Conservation (phyloP, 495 filamentous ascomycete species). For the Lentithecium fluviatile region DNA sequence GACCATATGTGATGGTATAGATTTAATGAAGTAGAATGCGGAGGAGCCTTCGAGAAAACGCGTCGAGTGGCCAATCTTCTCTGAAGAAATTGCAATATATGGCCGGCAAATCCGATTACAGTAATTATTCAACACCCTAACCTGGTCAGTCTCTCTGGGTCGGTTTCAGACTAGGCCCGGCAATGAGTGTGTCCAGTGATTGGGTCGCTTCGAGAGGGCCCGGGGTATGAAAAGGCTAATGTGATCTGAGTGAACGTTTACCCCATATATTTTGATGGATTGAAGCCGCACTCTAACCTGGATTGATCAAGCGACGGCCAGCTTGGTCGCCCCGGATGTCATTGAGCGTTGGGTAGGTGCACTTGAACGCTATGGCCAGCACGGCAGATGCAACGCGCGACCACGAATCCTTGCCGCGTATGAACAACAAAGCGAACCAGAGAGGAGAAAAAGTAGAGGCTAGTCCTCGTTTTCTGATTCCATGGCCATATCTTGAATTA, state of each 20-base stretch:
- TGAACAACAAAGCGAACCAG: neutral
- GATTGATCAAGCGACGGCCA: neutral
- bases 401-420: neutral
- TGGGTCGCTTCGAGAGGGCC: conserved; percentile 13
- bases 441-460: neutral
- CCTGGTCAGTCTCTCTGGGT: conserved; percentile 15
- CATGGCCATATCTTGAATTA: too few species aligned
- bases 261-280: conserved; percentile 24
- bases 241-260: conserved; percentile 3
- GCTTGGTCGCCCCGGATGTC: neutral
- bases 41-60: neutral
- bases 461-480: too few species aligned
- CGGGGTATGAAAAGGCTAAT: conserved; percentile 24
- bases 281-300: conserved; percentile 12
- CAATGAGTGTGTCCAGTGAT: conserved; percentile 12
- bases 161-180: conserved; percentile 32
- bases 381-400: neutral
- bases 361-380: neutral
- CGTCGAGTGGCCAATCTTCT: conserved; percentile 28
- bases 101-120: conserved; percentile 26
- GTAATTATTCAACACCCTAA: conserved; percentile 14
- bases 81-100: conserved; percentile 27
- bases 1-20: conserved; percentile 26
- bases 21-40: conserved; percentile 19
- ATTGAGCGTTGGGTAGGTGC: neutral